Conservation (phyloP, 805 yeast species). For the Candida sphagnicola region DNA sequence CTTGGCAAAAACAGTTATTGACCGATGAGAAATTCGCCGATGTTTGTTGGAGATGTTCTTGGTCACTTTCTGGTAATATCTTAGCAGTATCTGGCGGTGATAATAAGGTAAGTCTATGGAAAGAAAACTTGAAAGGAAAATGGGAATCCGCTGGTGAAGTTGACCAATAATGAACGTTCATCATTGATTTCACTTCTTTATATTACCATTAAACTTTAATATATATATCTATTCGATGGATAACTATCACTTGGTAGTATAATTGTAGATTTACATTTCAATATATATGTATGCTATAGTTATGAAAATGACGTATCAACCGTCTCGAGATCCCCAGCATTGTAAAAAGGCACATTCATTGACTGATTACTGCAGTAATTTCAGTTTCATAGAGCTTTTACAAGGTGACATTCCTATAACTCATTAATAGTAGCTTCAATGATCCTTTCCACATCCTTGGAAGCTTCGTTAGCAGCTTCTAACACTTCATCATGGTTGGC, state of each 20-base stretch:
- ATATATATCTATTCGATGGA: too few relatives aligned
- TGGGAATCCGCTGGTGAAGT: conserved; percentile 99
- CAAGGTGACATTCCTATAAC: conserved; percentile 17
- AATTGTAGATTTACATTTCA: too few relatives aligned
- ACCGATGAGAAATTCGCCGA: conserved; percentile 86
- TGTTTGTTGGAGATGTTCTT: conserved; percentile 96
- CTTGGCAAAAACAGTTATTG: conserved; percentile 79
- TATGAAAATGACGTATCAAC: too few relatives aligned
- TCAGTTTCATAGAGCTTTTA: too few relatives aligned
- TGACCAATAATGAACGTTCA: conserved; percentile 50
- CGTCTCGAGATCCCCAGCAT: too few relatives aligned
- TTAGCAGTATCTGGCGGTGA: conserved; percentile 96
- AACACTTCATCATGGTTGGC: conserved; percentile 93
- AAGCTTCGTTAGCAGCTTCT: conserved; percentile 75
- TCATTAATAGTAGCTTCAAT: conserved; percentile 59
- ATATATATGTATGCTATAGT: too few relatives aligned
- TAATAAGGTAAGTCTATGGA: conserved; percentile 94
- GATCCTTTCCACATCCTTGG: conserved; percentile 71
- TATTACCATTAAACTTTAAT: too few relatives aligned
- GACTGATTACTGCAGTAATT: too few relatives aligned
- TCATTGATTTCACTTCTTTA: background rate
- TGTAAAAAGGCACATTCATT: too few relatives aligned
- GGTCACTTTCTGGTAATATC: conserved; percentile 95
- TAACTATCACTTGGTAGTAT: too few relatives aligned
- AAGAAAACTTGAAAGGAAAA: conserved; percentile 84